Percentiles rank a stretch among this genome's conserved stretches.
Evolutionary conservation across 1,284 basidiomycete species (phyloP).

Genomic region (Rhodotorula sp.): DNA sequence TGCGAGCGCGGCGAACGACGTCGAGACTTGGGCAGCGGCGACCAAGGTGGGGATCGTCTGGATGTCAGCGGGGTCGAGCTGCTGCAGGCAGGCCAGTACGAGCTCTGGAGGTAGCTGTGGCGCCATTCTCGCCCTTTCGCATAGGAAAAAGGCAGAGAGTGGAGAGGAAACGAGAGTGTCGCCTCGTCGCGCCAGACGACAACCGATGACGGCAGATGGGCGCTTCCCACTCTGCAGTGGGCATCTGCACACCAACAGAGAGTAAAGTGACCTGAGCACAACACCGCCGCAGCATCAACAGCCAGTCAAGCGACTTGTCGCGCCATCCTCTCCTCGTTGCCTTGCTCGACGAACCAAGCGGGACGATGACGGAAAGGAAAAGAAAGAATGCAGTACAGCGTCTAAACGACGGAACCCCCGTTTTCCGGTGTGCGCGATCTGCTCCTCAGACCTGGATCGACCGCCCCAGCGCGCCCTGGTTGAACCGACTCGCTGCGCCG

Average conservation of each 20-base stretch:
- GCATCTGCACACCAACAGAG: too few relatives aligned
- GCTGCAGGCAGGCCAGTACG: slow-evolving; percentile 4
- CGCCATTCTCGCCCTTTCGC: neutral
- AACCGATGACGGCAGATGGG: too few relatives aligned
- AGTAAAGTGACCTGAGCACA: too few relatives aligned
- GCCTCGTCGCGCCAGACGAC: too few relatives aligned
- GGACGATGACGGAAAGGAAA: neutral
- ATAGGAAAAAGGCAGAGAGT: neutral
- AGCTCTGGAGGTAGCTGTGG: slow-evolving; percentile 20
- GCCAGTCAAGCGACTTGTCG: too few relatives aligned
- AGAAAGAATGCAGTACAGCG: neutral
- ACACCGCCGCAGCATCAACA: too few relatives aligned
- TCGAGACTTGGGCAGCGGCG: slow-evolving; percentile 5
- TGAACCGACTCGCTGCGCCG: slow-evolving; percentile 33
- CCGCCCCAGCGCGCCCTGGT: slow-evolving; percentile 33
- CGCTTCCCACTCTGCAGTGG: too few relatives aligned
- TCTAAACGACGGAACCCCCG: neutral
- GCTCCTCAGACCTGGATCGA: slow-evolving; percentile 32
- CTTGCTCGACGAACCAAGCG: too few relatives aligned
- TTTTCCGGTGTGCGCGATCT: too few relatives aligned
- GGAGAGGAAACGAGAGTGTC: neutral
- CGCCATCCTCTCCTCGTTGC: too few relatives aligned
- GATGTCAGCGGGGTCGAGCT: neutral
- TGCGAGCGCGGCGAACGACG: slow-evolving; percentile 2
- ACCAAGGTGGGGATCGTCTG: slow-evolving; percentile 17